Percentiles rank a stretch among this genome's conserved stretches.
These are phyloP conservation scores for Komagataella mondaviorum DNA, from an alignment of 805 yeast species.

Conservation along the genomic window DNA sequence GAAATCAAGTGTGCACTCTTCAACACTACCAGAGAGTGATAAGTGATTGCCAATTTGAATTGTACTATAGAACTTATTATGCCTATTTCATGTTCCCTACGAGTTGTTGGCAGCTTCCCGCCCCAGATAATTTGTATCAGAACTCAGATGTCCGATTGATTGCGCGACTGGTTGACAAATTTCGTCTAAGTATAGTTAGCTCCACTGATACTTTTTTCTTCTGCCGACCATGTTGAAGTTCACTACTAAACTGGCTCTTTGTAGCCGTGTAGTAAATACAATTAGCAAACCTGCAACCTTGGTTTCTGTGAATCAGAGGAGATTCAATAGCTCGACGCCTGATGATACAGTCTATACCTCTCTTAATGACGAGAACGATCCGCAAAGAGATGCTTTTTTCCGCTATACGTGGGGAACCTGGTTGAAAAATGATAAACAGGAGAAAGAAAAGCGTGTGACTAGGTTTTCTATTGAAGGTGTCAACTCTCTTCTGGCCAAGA, in stretches of 20 bases:
- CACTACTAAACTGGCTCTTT: background rate
- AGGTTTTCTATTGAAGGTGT: slow-evolving; percentile 73
- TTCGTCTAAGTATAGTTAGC: background rate
- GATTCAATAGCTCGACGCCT: slow-evolving; percentile 5
- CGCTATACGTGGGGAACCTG: slow-evolving; percentile 93
- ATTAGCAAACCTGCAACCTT: background rate
- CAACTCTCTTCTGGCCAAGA: slow-evolving; percentile 31
- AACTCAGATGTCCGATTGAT: background rate
- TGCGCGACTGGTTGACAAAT: background rate
- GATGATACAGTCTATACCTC: slow-evolving; percentile 32
- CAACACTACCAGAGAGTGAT: background rate
- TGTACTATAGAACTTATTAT: background rate
- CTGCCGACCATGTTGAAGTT: background rate
- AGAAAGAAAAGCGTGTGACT: slow-evolving; percentile 68
- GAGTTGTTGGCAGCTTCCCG: background rate
- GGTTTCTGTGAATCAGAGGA: background rate
- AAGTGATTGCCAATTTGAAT: background rate
- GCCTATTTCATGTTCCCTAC: background rate
- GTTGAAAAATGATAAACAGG: slow-evolving; percentile 65
- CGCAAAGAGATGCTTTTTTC: slow-evolving; percentile 60
- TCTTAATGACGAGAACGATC: slow-evolving; percentile 48
- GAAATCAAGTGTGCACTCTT: background rate
- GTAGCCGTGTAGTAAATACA: background rate
- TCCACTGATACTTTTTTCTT: background rate
- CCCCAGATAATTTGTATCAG: background rate